Conservation (phyloP, 805 yeast species). For the Ogataea trehaloabstinens region DNA sequence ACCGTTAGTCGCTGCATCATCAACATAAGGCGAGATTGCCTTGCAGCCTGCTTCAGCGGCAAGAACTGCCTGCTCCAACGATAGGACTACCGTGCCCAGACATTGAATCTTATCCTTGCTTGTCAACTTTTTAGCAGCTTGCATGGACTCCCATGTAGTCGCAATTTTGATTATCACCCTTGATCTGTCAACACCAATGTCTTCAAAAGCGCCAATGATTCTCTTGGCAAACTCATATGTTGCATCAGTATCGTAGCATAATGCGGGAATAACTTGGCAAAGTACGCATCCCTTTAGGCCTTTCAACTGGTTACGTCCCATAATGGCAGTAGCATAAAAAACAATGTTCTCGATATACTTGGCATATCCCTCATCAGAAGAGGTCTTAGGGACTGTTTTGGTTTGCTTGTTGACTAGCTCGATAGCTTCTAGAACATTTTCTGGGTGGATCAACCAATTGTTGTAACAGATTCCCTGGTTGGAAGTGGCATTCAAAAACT, state of each 20-base stretch:
- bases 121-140: conserved; percentile 23
- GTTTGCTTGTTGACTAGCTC: conserved; percentile 11
- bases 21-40: conserved; percentile 35
- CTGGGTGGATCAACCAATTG: conserved; percentile 24
- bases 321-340: conserved; percentile 20
- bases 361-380: conserved; percentile 7
- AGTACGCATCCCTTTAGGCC: conserved; percentile 19
- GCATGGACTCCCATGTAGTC: conserved; percentile 31
- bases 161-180: conserved; percentile 34
- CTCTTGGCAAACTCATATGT: conserved; percentile 23
- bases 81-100: conserved; percentile 35
- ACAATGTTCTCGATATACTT: conserved; percentile 18
- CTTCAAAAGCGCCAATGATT: conserved; percentile 29
- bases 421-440: conserved; percentile 20
- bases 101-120: conserved; percentile 21
- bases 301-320: conserved; percentile 19
- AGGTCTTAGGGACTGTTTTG: conserved; percentile 12
- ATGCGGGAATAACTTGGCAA: conserved; percentile 28
- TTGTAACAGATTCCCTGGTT: conserved; percentile 27
- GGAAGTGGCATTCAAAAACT: conserved; percentile 28
- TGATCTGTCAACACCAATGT: conserved; percentile 28
- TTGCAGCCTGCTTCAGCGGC: conserved; percentile 36
- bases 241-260: conserved; percentile 24
- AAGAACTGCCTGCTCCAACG: conserved; percentile 33
- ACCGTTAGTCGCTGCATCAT: conserved; percentile 26